These are phyloP conservation scores for Metschnikowia continentalis DNA, from an alignment of 805 yeast species.

Conservation along the genomic window DNA sequence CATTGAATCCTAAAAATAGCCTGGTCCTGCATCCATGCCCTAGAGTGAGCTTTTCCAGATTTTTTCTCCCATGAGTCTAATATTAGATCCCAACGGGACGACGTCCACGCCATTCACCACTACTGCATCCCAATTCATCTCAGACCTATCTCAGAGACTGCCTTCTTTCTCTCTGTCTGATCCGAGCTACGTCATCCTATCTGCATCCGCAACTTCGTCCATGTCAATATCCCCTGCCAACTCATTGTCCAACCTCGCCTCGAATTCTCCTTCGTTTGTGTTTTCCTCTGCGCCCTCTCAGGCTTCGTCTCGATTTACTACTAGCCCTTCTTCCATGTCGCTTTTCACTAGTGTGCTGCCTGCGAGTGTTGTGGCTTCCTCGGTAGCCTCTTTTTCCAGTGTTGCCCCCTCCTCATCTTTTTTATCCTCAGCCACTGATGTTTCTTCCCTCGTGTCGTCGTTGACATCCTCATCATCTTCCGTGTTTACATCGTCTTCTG, in stretches of 20 bases:
- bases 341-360: background rate
- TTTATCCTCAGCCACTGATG: background rate
- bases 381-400: background rate
- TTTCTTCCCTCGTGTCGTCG: background rate
- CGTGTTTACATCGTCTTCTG: background rate
- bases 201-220: background rate
- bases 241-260: background rate
- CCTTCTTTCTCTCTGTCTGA: background rate
- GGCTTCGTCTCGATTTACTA: background rate
- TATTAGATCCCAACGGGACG: conserved; percentile 3
- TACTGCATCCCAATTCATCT: background rate
- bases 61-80: conserved; percentile 5
- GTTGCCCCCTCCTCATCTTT: background rate
- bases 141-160: background rate
- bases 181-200: background rate
- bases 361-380: background rate
- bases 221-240: background rate
- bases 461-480: background rate
- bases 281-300: background rate
- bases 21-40: conserved; percentile 4
- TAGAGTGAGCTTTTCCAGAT: background rate
- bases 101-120: background rate
- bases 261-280: background rate
- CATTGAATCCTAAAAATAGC: background rate
- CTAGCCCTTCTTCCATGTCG: background rate